Evolutionary conservation across 306 rosid genomes (phyloP).

Genomic region (Echinosophora koreensis): DNA sequence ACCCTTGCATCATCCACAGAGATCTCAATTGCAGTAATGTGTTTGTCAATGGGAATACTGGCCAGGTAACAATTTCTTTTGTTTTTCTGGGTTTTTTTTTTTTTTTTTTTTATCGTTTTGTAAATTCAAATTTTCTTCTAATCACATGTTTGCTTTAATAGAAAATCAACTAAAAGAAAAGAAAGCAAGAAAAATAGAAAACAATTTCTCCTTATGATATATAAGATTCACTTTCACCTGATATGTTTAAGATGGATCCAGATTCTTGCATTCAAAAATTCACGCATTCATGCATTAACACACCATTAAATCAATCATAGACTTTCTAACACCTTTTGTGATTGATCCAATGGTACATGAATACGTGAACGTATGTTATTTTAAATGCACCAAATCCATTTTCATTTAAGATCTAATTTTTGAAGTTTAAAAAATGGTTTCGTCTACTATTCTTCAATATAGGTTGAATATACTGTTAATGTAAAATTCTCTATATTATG

Average conservation of each 20-base stretch:
- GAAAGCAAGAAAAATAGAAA: conserved; percentile 36
- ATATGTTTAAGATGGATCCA: background rate
- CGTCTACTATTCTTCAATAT: background rate
- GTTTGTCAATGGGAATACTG: conserved; percentile 89
- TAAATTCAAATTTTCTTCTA: background rate
- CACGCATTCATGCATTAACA: too few species aligned
- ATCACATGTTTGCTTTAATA: conserved; percentile 40
- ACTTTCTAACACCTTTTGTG: too few species aligned
- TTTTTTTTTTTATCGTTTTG: too few species aligned
- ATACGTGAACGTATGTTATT: too few species aligned
- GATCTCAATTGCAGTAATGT: conserved; percentile 97
- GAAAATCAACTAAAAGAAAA: background rate
- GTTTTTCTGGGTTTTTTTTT: too few species aligned
- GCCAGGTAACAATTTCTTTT: conserved; percentile 64
- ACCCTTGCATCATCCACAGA: conserved; percentile 93
- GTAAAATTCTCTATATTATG: too few species aligned
- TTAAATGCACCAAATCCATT: too few species aligned
- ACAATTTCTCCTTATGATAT: background rate
- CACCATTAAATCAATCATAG: too few species aligned
- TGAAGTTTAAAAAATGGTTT: background rate
- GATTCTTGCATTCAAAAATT: too few species aligned
- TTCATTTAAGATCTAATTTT: background rate
- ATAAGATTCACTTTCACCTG: conserved; percentile 7
- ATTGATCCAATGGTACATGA: too few species aligned
- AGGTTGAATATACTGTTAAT: too few species aligned